Base-by-base conservation (phyloP, 164 flowering plant genomes). In the Chimonanthus praecox region DNA sequence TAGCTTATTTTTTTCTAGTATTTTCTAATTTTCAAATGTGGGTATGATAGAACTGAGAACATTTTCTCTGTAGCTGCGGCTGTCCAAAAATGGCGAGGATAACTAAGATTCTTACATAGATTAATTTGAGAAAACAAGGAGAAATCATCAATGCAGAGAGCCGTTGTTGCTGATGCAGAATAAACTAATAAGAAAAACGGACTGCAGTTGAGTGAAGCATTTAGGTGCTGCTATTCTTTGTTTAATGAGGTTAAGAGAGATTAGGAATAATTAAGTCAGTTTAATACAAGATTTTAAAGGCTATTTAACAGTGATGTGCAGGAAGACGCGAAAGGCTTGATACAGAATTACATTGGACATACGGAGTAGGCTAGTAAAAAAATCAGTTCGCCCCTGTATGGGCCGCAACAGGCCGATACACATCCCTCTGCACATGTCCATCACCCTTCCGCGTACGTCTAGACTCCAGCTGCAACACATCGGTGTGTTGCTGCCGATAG, bases 31-130 rank as follows among this genome's bases (percentile, higher is more conserved):
- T 49, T 18, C 74, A 3, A 18, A 11, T 20, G 64, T 21, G 4
- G 74, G 49, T 68, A 43, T 67, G 49, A 43, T 51, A 61, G 65
- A 63, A 47, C 50, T 20, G 46, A 68, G 63, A 63, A 50, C 60
- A 45, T 45, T 21, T 67, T 60, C 79, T 72, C 68, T 76, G 68
- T 13, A 65, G 50, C 4, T 11, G 11, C 8, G 70, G 7, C 10
- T 6, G 68, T 33, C 16, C 43, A 8, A 10, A 33, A 67, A 6
- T 47, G 16, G 54, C 8, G 18, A 68, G 43, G 58, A 7, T 21
- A 49, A 16, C 71, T 10, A 50, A 50, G 71, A 50, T 50, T 13
- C 7, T 49, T 10, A 50, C 3, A 69, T 49, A 49, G 21, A 50
- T 49, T 50, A 54, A 11, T 54, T 54, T 54, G 18, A 11, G 13